phyloP scores from a whole-genome alignment of 2,329 filamentous ascomycete species.

The Botryotinia calthae region DNA sequence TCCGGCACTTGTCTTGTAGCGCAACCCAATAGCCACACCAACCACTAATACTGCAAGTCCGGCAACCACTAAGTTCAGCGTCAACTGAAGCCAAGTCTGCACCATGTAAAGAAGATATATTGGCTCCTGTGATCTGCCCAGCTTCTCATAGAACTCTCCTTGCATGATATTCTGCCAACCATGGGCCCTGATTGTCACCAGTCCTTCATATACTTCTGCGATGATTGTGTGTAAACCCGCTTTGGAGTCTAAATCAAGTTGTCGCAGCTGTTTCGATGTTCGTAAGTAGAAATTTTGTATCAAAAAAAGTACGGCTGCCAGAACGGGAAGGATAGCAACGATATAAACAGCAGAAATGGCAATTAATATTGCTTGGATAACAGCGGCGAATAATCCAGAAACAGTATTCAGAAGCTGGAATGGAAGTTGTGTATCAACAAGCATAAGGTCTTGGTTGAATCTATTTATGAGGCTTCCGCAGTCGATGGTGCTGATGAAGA shows the following conservation, averaged over 20 bases:
- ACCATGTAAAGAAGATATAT: constrained; percentile 56
- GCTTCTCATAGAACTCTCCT: constrained; percentile 42
- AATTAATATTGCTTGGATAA: neutral
- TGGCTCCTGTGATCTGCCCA: constrained; percentile 52
- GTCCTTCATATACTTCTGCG: constrained; percentile 44
- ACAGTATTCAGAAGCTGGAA: constrained; percentile 44
- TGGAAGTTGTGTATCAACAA: constrained; percentile 26
- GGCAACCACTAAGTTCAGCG: constrained; percentile 47
- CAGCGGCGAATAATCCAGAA: constrained; percentile 42
- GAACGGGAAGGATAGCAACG: constrained; percentile 6
- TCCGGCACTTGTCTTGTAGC: constrained; percentile 23
- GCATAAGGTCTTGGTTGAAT: constrained; percentile 15
- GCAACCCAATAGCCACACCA: constrained; percentile 25
- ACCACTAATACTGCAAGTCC: constrained; percentile 30
- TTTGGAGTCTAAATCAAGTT: constrained; percentile 44
- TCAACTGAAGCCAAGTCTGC: constrained; percentile 56
- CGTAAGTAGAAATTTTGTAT: constrained; percentile 45
- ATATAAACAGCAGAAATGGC: neutral
- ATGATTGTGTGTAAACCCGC: constrained; percentile 47
- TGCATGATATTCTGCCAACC: constrained; percentile 17
- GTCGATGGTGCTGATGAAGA: constrained; percentile 31
- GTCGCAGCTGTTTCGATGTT: constrained; percentile 47
- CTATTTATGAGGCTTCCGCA: constrained; percentile 31
- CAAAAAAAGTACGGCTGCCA: constrained; percentile 15
- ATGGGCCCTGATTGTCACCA: constrained; percentile 44